Evolutionary conservation across 495 filamentous ascomycete species (phyloP).

Genomic region (Podospora pseudopauciseta): DNA sequence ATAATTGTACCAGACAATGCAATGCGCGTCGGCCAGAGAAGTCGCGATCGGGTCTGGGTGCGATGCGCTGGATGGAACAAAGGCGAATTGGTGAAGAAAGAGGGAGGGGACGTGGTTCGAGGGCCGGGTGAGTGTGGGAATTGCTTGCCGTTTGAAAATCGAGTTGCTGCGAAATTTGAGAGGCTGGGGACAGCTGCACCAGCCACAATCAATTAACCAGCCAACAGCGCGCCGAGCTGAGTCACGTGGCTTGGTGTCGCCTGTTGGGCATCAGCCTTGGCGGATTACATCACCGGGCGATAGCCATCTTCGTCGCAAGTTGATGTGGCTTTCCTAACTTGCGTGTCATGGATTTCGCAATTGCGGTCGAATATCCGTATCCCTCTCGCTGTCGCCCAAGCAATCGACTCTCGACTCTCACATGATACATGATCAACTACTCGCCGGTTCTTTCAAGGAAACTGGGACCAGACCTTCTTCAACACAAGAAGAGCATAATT

Average conservation of each 20-base stretch:
- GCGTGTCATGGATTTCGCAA: no score
- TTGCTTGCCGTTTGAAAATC: conserved; percentile 15
- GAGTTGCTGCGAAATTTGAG: conserved; percentile 30
- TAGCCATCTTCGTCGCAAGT: background rate
- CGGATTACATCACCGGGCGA: conserved; percentile 8
- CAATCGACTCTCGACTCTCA: no score
- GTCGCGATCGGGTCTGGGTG: conserved; percentile 11
- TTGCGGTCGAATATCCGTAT: no score
- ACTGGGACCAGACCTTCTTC: no score
- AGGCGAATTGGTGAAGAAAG: conserved; percentile 15
- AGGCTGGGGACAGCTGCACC: conserved; percentile 33
- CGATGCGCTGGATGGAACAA: conserved; percentile 22
- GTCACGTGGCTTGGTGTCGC: conserved; percentile 21
- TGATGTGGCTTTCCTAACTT: no score
- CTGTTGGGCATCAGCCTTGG: background rate
- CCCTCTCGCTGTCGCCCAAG: no score
- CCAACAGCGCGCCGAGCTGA: background rate
- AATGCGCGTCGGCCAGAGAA: conserved; percentile 15
- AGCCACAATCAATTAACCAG: conserved; percentile 19
- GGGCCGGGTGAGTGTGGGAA: conserved; percentile 14
- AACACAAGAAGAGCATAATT: no score
- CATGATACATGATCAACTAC: no score
- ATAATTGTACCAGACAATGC: conserved; percentile 12
- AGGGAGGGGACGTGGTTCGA: conserved; percentile 16
- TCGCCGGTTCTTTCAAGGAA: no score